Evolutionary conservation across 208 protist species (phyloP), one percentile per base, ranked within the genome.

Genomic region (Trypanosoma brucei): DNA sequence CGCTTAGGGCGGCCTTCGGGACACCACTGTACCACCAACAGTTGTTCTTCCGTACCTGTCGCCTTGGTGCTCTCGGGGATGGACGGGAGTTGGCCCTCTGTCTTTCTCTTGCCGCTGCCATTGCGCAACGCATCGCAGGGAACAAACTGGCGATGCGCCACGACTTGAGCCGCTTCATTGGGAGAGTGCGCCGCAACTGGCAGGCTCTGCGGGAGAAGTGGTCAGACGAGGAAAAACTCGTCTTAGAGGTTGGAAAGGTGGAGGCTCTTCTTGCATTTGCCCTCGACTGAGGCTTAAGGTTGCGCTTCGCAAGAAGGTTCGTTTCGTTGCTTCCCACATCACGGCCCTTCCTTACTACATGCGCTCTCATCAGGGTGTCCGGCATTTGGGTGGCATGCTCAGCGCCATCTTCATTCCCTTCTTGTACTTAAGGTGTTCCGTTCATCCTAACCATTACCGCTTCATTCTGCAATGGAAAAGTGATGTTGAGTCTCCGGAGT

Each of bases 101-200:
- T 48, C 59, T 72, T n/a, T 64, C 67, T 13, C 59, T 72, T 38
- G 59, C 67, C 35, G 57, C 67, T 9, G 33, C 40, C 2, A 48
- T 86, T 7, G 69, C 76, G 9, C 64, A 66, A 35, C 54, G 61
- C 46, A 70, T 86, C 55, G 49, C 39, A 8, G 61, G 60, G 34
- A 74, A 65, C 49, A 61, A 72, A 50, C 67, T 86, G 51, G 64
- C 64, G 0, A 86, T 86, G 76, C 74, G 78, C 31, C 62, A 70
- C 11, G 72, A 83, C 46, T 49, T 86, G 40, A 73, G 80, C 33
- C 74, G 80, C 53, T 59, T 86, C 31, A 34, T 73, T 22, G 72
- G 80, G 45, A 66, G 70, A 31, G 51, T 86, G 48, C 37, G 42
- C 30, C 35, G 57, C 39, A 36, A 68, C 7, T 74, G 68, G 68